Evolutionary conservation across 345 rosid species (phyloP).

Genomic region (Punica granatum): DNA sequence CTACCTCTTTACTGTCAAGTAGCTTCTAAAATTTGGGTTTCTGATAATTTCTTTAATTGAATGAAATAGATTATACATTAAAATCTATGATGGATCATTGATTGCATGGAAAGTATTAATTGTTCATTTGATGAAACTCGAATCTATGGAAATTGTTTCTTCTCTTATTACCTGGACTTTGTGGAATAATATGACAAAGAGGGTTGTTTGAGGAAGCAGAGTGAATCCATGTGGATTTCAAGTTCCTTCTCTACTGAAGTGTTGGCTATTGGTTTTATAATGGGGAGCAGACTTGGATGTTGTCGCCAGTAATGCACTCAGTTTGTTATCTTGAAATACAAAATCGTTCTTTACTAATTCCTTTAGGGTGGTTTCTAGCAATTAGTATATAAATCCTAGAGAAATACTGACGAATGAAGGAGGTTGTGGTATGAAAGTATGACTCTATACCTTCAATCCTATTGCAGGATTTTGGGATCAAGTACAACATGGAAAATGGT

Average conservation of each 20-base stretch:
- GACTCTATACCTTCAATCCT: not conserved
- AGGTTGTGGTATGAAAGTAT: not conserved
- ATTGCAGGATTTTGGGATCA: slow-evolving; percentile 93
- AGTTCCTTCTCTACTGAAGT: not conserved
- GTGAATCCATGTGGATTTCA: not conserved
- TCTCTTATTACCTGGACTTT: not conserved
- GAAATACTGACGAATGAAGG: not conserved
- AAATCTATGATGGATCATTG: too few species aligned
- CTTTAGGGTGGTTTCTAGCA: not conserved
- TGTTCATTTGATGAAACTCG: not conserved
- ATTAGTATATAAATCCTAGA: not conserved
- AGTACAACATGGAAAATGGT: slow-evolving; percentile 99
- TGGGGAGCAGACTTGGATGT: not conserved
- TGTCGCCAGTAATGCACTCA: not conserved
- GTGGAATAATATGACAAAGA: not conserved
- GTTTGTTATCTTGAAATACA: not conserved
- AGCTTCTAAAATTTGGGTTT: too few species aligned
- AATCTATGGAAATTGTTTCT: not conserved
- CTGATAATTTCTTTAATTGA: too few species aligned
- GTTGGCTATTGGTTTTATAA: not conserved
- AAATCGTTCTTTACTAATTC: too few species aligned
- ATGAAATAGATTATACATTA: too few species aligned
- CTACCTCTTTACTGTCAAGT: too few species aligned
- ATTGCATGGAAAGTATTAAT: too few species aligned
- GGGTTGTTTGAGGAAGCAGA: not conserved